These are phyloP conservation scores for Alnus glutinosa DNA, from an alignment of 306 rosid genomes.

Conservation along the genomic window DNA sequence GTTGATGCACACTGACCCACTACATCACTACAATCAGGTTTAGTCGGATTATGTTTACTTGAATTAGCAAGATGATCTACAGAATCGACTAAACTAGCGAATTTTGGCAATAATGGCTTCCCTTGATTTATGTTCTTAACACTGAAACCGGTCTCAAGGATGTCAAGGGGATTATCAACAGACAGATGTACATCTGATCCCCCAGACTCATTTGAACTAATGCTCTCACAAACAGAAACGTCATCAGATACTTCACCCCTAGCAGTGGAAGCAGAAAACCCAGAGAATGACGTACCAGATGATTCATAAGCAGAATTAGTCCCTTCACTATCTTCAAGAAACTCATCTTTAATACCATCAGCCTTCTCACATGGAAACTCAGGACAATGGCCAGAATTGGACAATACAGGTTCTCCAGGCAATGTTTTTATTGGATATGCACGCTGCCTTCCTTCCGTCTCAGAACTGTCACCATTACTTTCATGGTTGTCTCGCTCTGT, in stretches of 20 bases:
- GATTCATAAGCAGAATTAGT: constrained; percentile 52
- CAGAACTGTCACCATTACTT: constrained; percentile 29
- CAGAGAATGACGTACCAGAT: constrained; percentile 73
- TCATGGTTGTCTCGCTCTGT: constrained; percentile 37
- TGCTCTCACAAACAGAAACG: constrained; percentile 68
- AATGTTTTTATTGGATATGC: constrained; percentile 22
- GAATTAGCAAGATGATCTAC: constrained; percentile 42
- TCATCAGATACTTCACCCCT: constrained; percentile 70
- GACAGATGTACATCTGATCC: constrained; percentile 51
- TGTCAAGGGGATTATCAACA: constrained; percentile 45
- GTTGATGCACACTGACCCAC: constrained; percentile 30
- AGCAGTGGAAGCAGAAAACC: constrained; percentile 59
- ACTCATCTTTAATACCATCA: constrained; percentile 41
- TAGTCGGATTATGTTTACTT: constrained; percentile 39
- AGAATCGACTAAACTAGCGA: constrained; percentile 71
- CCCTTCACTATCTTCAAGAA: constrained; percentile 39
- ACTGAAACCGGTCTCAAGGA: constrained; percentile 29
- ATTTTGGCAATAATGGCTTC: constrained; percentile 71
- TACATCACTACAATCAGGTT: constrained; percentile 37
- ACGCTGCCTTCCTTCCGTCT: constrained; percentile 21
- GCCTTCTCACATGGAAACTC: constrained; percentile 40
- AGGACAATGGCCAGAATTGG: constrained; percentile 31
- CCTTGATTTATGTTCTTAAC: constrained; percentile 36
- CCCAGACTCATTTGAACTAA: constrained; percentile 57
- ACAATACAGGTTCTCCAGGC: constrained; percentile 28